These are phyloP conservation scores for Mycosphaerella sp. DNA, from an alignment of 2,329 filamentous ascomycete species.

Conservation along the genomic window DNA sequence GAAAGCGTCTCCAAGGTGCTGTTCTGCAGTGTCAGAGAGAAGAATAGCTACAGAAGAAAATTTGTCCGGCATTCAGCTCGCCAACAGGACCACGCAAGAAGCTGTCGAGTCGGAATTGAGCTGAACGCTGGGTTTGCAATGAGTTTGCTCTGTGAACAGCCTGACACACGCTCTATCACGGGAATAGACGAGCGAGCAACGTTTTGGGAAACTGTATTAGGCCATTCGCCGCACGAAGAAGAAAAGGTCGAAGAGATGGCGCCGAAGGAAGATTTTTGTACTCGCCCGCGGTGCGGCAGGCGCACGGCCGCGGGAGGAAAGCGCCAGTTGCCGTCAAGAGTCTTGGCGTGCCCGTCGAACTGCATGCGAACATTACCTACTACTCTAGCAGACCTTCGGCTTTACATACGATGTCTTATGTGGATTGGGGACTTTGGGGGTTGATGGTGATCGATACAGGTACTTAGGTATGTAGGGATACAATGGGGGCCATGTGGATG, in stretches of 20 bases:
- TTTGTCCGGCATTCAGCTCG: conserved; percentile 32
- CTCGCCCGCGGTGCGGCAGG: not conserved
- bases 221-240: conserved; percentile 34
- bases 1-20: not conserved
- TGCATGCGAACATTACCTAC: no score
- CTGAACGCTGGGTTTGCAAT: conserved; percentile 31
- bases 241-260: conserved; percentile 16
- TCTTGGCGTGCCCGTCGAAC: no score
- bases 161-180: conserved; percentile 31
- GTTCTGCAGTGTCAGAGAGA: not conserved
- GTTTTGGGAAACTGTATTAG: conserved; percentile 30
- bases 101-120: conserved; percentile 32
- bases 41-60: conserved; percentile 5
- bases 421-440: no score
- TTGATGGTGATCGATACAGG: no score
- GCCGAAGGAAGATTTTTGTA: conserved; percentile 6
- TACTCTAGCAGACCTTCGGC: not conserved
- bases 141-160: conserved; percentile 29
- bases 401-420: no score
- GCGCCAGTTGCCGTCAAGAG: no score
- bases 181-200: conserved; percentile 20
- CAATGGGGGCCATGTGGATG: no score
- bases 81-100: conserved; percentile 32
- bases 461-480: no score
- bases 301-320: not conserved